Conservation (phyloP, 257 asterid species). For the Echium plantagineum region DNA sequence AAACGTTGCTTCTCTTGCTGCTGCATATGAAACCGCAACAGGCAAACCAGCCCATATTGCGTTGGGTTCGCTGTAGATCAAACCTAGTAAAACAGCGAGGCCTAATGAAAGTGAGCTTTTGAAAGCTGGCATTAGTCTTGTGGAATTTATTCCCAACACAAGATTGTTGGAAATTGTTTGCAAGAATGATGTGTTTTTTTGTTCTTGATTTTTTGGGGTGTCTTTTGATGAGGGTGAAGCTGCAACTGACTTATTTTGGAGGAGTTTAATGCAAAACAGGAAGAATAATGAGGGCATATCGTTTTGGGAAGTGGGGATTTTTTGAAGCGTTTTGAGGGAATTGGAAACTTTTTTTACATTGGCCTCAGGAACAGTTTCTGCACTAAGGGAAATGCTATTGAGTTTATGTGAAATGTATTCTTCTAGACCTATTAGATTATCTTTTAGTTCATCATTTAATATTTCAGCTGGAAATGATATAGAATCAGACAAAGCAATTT, state of each 20-base stretch:
- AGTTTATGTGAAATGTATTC: slow-evolving; percentile 30
- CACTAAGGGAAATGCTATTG: slow-evolving; percentile 26
- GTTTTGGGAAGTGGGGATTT: slow-evolving; percentile 15
- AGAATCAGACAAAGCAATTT: slow-evolving; percentile 36
- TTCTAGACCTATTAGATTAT: slow-evolving; percentile 16
- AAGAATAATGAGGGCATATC: slow-evolving; percentile 52
- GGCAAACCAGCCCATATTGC: slow-evolving; percentile 78
- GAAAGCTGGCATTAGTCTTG: slow-evolving; percentile 48
- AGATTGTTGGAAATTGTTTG: slow-evolving; percentile 9
- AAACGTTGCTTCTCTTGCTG: slow-evolving; percentile 65
- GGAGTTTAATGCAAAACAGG: slow-evolving; percentile 53
- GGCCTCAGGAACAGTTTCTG: slow-evolving; percentile 35
- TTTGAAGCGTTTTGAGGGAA: slow-evolving; percentile 42
- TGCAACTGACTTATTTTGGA: slow-evolving; percentile 23
- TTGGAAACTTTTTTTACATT: slow-evolving; percentile 19
- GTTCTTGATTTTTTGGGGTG: slow-evolving; percentile 9
- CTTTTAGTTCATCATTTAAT: slow-evolving; percentile 23
- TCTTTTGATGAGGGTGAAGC: slow-evolving; percentile 10
- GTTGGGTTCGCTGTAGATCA: slow-evolving; percentile 47
- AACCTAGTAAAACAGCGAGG: slow-evolving; percentile 51
- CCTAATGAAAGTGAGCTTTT: slow-evolving; percentile 63
- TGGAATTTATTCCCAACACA: slow-evolving; percentile 18
- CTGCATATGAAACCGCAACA: slow-evolving; percentile 55
- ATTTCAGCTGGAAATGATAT: slow-evolving; percentile 27
- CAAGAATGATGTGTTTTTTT: slow-evolving; percentile 7